phyloP scores from a whole-genome alignment of 345 rosid genomes.

The Gossypium mustelinum region DNA sequence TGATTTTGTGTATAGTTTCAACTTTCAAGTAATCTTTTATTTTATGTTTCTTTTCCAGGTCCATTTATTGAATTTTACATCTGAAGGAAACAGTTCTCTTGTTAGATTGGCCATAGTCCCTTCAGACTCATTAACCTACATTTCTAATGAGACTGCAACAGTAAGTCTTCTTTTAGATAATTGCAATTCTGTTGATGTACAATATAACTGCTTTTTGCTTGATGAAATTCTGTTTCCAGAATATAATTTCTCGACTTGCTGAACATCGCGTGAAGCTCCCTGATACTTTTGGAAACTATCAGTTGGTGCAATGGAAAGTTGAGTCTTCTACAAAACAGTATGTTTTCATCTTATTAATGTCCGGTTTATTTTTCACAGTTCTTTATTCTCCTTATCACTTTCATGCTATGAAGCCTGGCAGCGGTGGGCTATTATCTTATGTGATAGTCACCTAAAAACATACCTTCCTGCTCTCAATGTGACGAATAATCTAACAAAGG shows the following conservation, averaged over 20 bases:
- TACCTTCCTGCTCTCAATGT: background rate
- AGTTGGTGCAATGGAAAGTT: slow-evolving; percentile 58
- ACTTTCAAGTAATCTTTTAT: background rate
- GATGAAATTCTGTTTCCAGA: slow-evolving; percentile 34
- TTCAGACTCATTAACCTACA: slow-evolving; percentile 37
- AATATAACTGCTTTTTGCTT: slow-evolving; percentile 18
- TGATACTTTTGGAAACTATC: slow-evolving; percentile 55
- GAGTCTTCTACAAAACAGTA: slow-evolving; percentile 52
- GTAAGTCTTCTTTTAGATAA: slow-evolving; percentile 30
- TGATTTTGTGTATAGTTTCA: background rate
- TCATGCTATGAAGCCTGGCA: background rate
- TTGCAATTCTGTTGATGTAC: background rate
- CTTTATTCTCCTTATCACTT: background rate
- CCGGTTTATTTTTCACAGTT: background rate
- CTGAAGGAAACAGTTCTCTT: slow-evolving; percentile 56
- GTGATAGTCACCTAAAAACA: background rate
- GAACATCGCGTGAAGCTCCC: slow-evolving; percentile 70
- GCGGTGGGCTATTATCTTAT: background rate
- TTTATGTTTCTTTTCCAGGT: slow-evolving; percentile 44
- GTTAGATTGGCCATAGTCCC: slow-evolving; percentile 57
- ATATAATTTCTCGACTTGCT: slow-evolving; percentile 56
- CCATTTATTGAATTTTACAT: slow-evolving; percentile 42
- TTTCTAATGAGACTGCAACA: slow-evolving; percentile 60
- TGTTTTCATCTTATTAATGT: background rate
- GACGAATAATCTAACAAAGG: background rate